Base-by-base conservation (phyloP, 305 asterid species). In the Rubia balearica region DNA sequence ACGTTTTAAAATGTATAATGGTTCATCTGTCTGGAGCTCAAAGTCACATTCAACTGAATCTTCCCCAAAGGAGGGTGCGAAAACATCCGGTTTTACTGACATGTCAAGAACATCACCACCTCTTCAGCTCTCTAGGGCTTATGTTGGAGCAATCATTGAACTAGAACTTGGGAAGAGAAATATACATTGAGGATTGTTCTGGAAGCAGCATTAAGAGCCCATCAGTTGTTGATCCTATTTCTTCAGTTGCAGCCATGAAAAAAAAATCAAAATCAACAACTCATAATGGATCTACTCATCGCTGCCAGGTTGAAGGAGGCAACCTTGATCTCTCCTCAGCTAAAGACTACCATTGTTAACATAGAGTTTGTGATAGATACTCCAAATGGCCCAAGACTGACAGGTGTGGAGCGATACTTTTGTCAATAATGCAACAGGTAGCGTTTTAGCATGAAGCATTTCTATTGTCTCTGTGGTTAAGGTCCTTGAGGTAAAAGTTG, bases 341-440 rank as follows among this genome's bases (percentile, higher is more conserved):
- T 72, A 91, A 91, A 78, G 93, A 85, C 27, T 89, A 92, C 82
- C 96, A 92, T 65, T 85, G 90, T 33, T 90, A 88, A 81, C 96
- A 92, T 75, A 82, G 83, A 72, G 95, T 92, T 55, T 92, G 98
- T 67, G 96, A 85, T 45, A 51, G 61, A 60, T 96, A 92, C 81
- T 86, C 96, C 64, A 91, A 91, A 78, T 74, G 83, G 82, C 83
- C 94, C 16, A 85, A 83, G 80, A 96, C 85, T 91, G 19, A 87
- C 82, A 73, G 93, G 96, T 61, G 68, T 79, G 63, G 93, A 84
- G 55, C 92, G 89, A 27, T 87, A 96, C 40, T 91, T 91, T 78
- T 91, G 98, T 82, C 98, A 92, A 74, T 96, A 92, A 75, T 92
- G 98, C 73, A 92, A 96, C 90, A 87, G 98, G 96, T 92, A 61